These are phyloP conservation scores for Gyrodon lividus DNA, from an alignment of 768 basidiomycete species.

Conservation along the genomic window DNA sequence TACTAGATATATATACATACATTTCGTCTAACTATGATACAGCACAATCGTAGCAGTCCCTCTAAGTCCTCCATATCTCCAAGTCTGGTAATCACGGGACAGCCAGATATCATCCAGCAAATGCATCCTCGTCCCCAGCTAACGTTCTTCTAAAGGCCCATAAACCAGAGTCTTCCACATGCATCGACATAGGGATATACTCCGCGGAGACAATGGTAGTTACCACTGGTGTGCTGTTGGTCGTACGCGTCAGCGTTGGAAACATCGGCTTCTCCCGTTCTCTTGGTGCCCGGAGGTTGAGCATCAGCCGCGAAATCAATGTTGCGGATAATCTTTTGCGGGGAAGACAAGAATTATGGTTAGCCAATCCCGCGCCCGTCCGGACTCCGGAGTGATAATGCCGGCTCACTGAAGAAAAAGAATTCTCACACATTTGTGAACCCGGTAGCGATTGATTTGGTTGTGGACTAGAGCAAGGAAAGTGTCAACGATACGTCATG, in stretches of 20 bases:
- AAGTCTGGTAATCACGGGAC: neutral
- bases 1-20: neutral
- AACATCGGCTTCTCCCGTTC: neutral
- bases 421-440: constrained; percentile 1
- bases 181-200: neutral
- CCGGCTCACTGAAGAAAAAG: neutral
- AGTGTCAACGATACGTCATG: neutral
- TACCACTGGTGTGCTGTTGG: neutral
- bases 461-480: neutral
- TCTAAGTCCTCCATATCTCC: neutral
- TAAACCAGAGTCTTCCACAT: neutral
- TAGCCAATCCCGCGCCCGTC: neutral
- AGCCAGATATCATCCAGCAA: neutral
- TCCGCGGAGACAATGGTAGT: constrained; percentile 6
- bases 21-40: neutral
- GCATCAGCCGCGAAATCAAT: constrained; percentile 17
- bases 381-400: neutral
- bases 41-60: neutral
- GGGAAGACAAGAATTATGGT: neutral
- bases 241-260: neutral
- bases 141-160: neutral
- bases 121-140: neutral
- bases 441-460: neutral
- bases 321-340: constrained; percentile 10
- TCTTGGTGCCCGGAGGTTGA: constrained; percentile 14